These are phyloP conservation scores for Holtermanniella nyarrowii DNA, from an alignment of 768 basidiomycete species.

Conservation along the genomic window DNA sequence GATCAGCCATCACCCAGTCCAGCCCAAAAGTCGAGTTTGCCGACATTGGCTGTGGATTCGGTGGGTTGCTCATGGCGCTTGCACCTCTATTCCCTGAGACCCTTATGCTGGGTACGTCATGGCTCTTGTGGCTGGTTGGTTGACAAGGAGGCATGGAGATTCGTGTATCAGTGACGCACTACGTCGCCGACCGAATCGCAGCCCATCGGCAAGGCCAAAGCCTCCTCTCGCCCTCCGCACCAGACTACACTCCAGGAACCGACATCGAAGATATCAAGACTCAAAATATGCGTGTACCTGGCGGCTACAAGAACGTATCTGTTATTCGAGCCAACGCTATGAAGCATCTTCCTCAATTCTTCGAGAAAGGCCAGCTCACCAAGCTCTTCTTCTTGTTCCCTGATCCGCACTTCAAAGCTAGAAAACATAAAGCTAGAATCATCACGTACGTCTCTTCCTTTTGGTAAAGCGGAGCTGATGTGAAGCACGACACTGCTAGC, in stretches of 20 bases:
- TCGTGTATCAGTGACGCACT: conserved; percentile 88
- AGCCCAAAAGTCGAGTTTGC: conserved; percentile 70
- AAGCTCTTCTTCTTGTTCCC: conserved; percentile 97
- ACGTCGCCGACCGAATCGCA: conserved; percentile 83
- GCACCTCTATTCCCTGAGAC: conserved; percentile 84
- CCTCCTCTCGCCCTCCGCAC: conserved; percentile 12
- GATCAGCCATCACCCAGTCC: conserved; percentile 21
- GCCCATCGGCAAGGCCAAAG: conserved; percentile 57
- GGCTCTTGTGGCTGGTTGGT: background rate
- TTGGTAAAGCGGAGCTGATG: background rate
- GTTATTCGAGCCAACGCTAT: conserved; percentile 93
- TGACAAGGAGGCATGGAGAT: conserved; percentile 76
- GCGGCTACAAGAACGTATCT: conserved; percentile 62
- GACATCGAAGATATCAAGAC: conserved; percentile 16
- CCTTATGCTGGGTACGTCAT: conserved; percentile 71
- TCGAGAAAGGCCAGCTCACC: conserved; percentile 75
- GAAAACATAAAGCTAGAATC: conserved; percentile 98
- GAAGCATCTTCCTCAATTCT: conserved; percentile 98
- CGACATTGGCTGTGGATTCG: conserved; percentile 96
- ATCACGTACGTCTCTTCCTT: conserved; percentile 51
- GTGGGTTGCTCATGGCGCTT: conserved; percentile 78
- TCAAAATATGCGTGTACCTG: conserved; percentile 21
- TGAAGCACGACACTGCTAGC: conserved; percentile 77
- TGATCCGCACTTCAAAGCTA: conserved; percentile 94
- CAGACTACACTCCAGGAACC: background rate